phyloP scores from a whole-genome alignment of 2,329 filamentous ascomycete species.

The Leptosphaerulina australis region DNA sequence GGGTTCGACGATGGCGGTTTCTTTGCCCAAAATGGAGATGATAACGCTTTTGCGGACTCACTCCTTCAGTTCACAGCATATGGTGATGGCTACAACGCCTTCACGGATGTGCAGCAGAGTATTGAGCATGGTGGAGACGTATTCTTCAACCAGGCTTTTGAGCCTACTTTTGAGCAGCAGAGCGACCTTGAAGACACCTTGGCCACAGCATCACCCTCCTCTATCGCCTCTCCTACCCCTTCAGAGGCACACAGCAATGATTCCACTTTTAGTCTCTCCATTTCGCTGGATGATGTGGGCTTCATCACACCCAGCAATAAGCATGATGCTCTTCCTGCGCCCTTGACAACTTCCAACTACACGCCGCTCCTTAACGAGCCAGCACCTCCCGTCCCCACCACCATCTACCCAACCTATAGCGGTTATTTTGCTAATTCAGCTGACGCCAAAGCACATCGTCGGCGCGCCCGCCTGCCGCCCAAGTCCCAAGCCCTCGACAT shows the following conservation, averaged over 20 bases:
- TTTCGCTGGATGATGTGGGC: conserved; percentile 2
- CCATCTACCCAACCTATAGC: conserved; percentile 24
- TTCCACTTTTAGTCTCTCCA: neutral
- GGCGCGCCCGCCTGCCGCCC: conserved; percentile 17
- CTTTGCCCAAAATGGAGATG: neutral
- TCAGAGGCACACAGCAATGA: neutral
- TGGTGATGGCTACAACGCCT: neutral
- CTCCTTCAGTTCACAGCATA: neutral
- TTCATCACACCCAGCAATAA: neutral
- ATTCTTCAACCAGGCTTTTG: neutral
- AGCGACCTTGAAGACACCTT: neutral
- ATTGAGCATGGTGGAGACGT: neutral
- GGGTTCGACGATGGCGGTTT: neutral
- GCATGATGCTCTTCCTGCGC: neutral
- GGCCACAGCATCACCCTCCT: neutral
- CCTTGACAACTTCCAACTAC: neutral
- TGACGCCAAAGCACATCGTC: conserved; percentile 28
- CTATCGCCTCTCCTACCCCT: neutral
- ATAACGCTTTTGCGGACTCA: neutral
- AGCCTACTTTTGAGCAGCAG: neutral
- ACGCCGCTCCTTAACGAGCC: neutral
- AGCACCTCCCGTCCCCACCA: neutral
- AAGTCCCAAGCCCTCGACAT: conserved; percentile 26
- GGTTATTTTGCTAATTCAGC: conserved; percentile 26
- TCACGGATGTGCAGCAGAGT: neutral